Conservation (phyloP, 2,329 filamentous ascomycete genomes). For the Cladosporium cucumerinum region DNA sequence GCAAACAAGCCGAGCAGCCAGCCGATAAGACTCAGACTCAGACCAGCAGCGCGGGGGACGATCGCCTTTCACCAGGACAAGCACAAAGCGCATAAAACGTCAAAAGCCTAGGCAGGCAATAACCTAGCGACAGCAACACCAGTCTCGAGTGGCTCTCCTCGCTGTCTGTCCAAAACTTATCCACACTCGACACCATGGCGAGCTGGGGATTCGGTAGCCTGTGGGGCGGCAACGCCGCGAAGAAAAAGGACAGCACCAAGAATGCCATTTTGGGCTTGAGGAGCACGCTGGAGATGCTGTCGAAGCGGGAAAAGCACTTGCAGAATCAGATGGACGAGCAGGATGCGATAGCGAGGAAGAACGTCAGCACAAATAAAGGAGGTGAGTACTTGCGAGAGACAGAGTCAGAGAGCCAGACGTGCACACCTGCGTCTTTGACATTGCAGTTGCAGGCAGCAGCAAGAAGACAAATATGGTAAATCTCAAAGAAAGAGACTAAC, state of each 20-base stretch:
- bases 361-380: constrained; percentile 83
- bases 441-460: background rate
- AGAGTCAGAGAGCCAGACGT: background rate
- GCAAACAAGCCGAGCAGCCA: constrained; percentile 1
- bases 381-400: constrained; percentile 54
- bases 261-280: constrained; percentile 89
- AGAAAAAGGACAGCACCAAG: constrained; percentile 91
- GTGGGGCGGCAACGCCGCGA: constrained; percentile 85
- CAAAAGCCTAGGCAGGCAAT: background rate
- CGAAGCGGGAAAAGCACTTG: constrained; percentile 90
- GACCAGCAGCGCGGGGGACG: constrained; percentile 3
- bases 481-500: background rate
- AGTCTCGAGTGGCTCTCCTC: constrained; percentile 3
- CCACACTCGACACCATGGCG: constrained; percentile 25
- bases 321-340: constrained; percentile 92
- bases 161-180: background rate
- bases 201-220: constrained; percentile 58
- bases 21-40: constrained; percentile 14
- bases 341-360: constrained; percentile 81
- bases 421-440: background rate
- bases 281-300: constrained; percentile 91
- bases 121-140: background rate
- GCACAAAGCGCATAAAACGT: background rate
- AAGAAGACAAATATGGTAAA: background rate
- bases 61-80: background rate